Evolutionary conservation across 208 protist species (phyloP).

Genomic region (Leishmania martiniquensis): DNA sequence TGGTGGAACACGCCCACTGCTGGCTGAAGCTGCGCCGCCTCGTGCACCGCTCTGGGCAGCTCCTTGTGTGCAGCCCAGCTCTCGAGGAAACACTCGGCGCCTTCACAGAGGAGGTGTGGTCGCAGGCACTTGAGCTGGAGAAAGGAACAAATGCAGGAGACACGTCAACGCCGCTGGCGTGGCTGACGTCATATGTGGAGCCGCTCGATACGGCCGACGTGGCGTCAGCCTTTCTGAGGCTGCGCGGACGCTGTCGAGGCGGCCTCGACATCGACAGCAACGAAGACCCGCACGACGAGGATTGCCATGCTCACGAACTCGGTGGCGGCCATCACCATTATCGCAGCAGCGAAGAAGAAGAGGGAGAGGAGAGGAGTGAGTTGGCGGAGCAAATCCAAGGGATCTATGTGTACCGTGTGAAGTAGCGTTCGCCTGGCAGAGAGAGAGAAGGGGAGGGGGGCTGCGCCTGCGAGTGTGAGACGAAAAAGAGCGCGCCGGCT

Average conservation of each 20-base stretch:
- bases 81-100: constrained; percentile 51
- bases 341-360: constrained; percentile 7
- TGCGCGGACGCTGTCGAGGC: constrained; percentile 12
- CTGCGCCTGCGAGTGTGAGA: neutral
- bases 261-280: neutral
- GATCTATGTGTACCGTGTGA: constrained; percentile 62
- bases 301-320: neutral
- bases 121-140: constrained; percentile 14
- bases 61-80: constrained; percentile 67
- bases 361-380: constrained; percentile 20
- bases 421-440: constrained; percentile 9
- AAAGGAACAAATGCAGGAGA: neutral
- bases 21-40: constrained; percentile 67
- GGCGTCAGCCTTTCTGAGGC: constrained; percentile 28
- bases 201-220: constrained; percentile 25
- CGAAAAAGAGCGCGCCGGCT: neutral
- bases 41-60: constrained; percentile 43
- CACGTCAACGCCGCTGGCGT: constrained; percentile 15
- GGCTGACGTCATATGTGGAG: constrained; percentile 36
- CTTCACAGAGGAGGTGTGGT: constrained; percentile 21
- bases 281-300: neutral
- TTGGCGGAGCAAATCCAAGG: constrained; percentile 41
- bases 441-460: neutral
- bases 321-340: neutral
- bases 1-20: constrained; percentile 55